phyloP scores from a whole-genome alignment of 202 grass and related monocot genomes.

The Miscanthus sacchariflorus region DNA sequence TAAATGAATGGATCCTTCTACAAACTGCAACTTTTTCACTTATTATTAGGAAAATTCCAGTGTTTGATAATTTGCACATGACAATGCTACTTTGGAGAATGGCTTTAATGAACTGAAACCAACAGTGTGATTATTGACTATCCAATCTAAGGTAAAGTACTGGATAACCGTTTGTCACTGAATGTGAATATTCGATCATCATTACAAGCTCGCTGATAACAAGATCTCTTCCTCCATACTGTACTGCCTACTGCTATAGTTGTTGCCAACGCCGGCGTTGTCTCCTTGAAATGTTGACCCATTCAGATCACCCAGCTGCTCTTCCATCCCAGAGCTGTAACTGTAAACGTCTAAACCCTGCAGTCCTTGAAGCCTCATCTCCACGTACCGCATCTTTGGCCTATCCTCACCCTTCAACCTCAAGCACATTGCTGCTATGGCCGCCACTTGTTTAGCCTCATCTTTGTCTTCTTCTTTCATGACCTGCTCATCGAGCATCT shows the following conservation, averaged over 20 bases:
- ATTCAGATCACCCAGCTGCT: not conserved
- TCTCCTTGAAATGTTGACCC: not conserved
- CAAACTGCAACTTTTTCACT: not conserved
- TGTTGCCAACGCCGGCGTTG: not conserved
- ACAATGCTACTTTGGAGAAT: not conserved
- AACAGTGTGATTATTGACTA: not conserved
- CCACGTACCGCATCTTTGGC: conserved; percentile 58
- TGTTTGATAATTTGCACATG: not conserved
- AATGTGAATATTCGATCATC: conserved; percentile 10
- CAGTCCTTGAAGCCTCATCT: conserved; percentile 59
- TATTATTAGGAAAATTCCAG: not conserved
- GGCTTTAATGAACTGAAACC: not conserved
- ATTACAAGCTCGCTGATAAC: conserved; percentile 36
- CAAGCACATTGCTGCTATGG: conserved; percentile 62
- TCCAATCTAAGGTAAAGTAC: too few relatives aligned
- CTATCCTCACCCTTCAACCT: conserved; percentile 62
- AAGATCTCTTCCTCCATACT: conserved; percentile 60
- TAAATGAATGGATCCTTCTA: not conserved
- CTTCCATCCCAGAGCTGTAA: not conserved
- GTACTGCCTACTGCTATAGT: conserved; percentile 37
- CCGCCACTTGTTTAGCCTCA: conserved; percentile 23
- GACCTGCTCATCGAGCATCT: conserved; percentile 64
- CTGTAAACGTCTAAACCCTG: not conserved
- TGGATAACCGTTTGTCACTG: not conserved
- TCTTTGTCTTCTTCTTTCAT: conserved; percentile 46